Conservation (phyloP, 345 rosid genomes). For the Aegle marmelos region DNA sequence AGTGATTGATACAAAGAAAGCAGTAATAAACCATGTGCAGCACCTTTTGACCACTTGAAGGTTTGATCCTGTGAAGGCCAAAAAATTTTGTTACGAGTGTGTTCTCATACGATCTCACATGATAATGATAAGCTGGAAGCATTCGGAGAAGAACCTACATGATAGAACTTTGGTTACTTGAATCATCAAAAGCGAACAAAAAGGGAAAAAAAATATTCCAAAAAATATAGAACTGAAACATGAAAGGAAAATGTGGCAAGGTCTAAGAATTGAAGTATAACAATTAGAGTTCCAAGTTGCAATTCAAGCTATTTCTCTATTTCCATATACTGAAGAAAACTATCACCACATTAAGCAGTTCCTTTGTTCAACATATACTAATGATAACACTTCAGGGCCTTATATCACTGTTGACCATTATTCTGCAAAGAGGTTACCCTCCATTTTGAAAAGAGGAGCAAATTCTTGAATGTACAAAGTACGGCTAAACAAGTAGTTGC, state of each 20-base stretch:
- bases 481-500: not conserved
- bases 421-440: not conserved
- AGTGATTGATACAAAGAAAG: not conserved
- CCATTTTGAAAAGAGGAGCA: not conserved
- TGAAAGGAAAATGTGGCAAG: not conserved
- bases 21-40: slow-evolving; percentile 3
- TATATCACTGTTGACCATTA: not conserved
- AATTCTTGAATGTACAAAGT: not conserved
- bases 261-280: not conserved
- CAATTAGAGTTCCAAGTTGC: slow-evolving; percentile 1
- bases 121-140: slow-evolving; percentile 97
- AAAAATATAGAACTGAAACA: not conserved
- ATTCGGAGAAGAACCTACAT: slow-evolving; percentile 86
- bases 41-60: slow-evolving; percentile 98
- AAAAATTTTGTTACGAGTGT: slow-evolving; percentile 96
- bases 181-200: slow-evolving; percentile 6
- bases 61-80: slow-evolving; percentile 99
- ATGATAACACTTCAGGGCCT: not conserved
- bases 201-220: slow-evolving; percentile 6
- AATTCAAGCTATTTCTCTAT: not conserved
- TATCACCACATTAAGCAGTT: not conserved
- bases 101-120: slow-evolving; percentile 85
- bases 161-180: slow-evolving; percentile 23
- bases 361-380: not conserved
- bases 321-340: not conserved